Percentiles rank a stretch among this genome's conserved stretches.
Conservation (phyloP, 1,284 basidiomycete genomes). For the Singerocomus inundabilis region DNA sequence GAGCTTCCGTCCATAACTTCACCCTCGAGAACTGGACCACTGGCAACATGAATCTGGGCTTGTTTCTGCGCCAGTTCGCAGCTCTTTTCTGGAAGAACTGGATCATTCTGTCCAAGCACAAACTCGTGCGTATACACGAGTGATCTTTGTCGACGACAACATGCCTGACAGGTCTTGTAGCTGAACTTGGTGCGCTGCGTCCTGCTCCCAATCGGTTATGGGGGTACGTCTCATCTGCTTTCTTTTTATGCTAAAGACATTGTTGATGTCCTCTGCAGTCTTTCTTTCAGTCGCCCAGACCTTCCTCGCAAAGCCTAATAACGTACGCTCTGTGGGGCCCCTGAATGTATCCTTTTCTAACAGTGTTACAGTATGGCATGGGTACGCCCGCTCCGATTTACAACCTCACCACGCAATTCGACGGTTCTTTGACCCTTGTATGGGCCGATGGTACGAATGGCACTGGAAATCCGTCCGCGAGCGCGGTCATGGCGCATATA, state of each 20-base stretch:
- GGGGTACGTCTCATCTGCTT: conserved; percentile 25
- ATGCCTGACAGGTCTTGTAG: conserved; percentile 33
- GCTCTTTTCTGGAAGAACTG: conserved; percentile 74
- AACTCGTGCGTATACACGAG: conserved; percentile 48
- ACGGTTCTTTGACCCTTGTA: conserved; percentile 51
- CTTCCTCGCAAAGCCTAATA: conserved; percentile 51
- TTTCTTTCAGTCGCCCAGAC: conserved; percentile 65
- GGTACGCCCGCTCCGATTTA: conserved; percentile 55
- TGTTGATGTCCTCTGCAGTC: conserved; percentile 28
- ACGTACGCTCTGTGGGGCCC: conserved; percentile 23
- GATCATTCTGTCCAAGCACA: conserved; percentile 65
- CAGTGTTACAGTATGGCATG: conserved; percentile 55
- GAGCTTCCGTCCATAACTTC: not conserved
- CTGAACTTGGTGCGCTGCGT: conserved; percentile 68
- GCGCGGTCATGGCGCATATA: conserved; percentile 56
- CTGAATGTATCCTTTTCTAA: conserved; percentile 6
- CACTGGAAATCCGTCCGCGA: conserved; percentile 47
- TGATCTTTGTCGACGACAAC: not conserved
- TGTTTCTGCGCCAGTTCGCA: conserved; percentile 61
- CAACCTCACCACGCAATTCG: conserved; percentile 49
- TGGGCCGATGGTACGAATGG: conserved; percentile 65
- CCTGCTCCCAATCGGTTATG: conserved; percentile 66
- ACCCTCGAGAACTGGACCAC: not conserved
- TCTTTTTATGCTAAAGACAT: not conserved
- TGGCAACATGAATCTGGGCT: conserved; percentile 5